phyloP scores from a whole-genome alignment of 2,329 filamentous ascomycete genomes.

The Colletotrichum salicis region DNA sequence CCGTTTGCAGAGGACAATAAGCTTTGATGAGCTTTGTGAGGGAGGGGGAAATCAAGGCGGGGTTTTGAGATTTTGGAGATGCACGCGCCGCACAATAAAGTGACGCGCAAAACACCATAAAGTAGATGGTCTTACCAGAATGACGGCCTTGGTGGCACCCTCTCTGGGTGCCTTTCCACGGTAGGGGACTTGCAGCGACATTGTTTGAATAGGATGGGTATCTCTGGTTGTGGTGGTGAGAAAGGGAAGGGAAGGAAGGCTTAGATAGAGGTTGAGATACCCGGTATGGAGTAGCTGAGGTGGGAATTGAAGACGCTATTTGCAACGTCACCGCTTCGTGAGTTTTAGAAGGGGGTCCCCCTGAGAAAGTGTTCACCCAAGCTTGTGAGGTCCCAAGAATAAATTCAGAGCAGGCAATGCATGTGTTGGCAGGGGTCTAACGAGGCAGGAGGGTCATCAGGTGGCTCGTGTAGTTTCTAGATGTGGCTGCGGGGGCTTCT shows the following conservation, averaged over 20 bases:
- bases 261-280: neutral
- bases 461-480: conserved; percentile 14
- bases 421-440: conserved; percentile 15
- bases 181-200: conserved; percentile 69
- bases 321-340: conserved; percentile 36
- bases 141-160: conserved; percentile 87
- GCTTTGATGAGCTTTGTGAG: neutral
- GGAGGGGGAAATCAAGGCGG: conserved; percentile 38
- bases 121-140: conserved; percentile 71
- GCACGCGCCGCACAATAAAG: conserved; percentile 31
- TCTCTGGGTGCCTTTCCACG: conserved; percentile 62
- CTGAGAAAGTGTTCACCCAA: conserved; percentile 22
- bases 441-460: neutral
- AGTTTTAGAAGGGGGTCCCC: conserved; percentile 11
- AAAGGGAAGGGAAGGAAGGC: conserved; percentile 4
- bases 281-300: neutral
- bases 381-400: conserved; percentile 19
- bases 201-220: conserved; percentile 40
- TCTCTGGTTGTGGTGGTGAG: conserved; percentile 32
- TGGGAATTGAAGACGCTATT: conserved; percentile 8
- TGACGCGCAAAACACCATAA: conserved; percentile 16
- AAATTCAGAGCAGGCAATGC: conserved; percentile 17
- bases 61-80: conserved; percentile 19
- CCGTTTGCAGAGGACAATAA: conserved; percentile 21
- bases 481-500: neutral